Base-by-base conservation (phyloP, 306 rosid genomes). In the Vigna reflexopilosa region DNA sequence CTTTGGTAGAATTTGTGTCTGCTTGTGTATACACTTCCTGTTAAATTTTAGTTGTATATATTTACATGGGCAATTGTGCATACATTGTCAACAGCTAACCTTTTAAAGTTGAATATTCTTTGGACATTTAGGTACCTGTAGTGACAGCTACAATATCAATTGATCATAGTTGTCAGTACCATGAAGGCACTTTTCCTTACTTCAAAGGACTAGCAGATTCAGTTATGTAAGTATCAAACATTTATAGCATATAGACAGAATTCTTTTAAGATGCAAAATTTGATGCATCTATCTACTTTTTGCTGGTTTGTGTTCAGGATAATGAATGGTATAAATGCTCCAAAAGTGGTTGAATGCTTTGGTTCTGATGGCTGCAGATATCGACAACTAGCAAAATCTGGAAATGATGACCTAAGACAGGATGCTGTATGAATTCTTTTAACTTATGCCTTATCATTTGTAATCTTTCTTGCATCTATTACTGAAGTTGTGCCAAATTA, bases 281-380 rank as follows among this genome's bases (percentile, higher is more conserved):
- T 51, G 61, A 66, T 77, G 70, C 50, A 67, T 70, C 45, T 40
- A 74, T 58, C 55, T 63, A 38, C 38, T 81, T 28, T 68, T 65
- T 81, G 69, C 52, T 83, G 78, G 67, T 83, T 64, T 78, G 52
- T 63, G 56, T 83, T 40, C 92, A 94, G 98, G 86, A 84, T 94
- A 78, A 94, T 94, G 98, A 90, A 85, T 87, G 98, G 98, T 77
- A 77, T 92, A 77, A 94, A 94, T 80, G 97, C 98, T 83, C 98
- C 98, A 38, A 94, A 94, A 85, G 98, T 94, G 82, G 90, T 94
- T 17, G 96, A 90, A 73, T 92, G 98, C 90, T 76, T 85, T 73
- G 98, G 96, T 89, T 94, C 98, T 83, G 97, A 94, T 83, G 98
- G 98, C 56, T 63, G 48, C 72, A 82, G 73, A 76, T 94, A 92